These are phyloP conservation scores for Kwoniella bestiolae DNA, from an alignment of 768 basidiomycete species.

Conservation along the genomic window DNA sequence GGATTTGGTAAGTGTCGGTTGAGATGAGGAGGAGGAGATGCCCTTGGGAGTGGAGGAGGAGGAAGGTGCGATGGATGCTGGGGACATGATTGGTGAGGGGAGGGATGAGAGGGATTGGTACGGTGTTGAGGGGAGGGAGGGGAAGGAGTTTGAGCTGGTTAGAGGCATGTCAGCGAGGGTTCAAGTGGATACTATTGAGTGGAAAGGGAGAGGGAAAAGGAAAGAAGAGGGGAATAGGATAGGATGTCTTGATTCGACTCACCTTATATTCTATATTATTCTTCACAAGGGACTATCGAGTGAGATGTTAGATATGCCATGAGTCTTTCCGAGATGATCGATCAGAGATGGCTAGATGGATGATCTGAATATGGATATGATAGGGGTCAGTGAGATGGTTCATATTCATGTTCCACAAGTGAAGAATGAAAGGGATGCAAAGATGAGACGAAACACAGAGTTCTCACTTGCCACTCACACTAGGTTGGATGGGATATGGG, in stretches of 20 bases:
- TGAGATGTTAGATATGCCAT: too few species aligned
- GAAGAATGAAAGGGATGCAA: neutral
- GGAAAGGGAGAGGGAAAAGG: neutral
- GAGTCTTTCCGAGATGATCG: too few species aligned
- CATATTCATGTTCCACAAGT: neutral
- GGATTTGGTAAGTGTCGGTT: conserved; percentile 2
- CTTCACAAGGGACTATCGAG: too few species aligned
- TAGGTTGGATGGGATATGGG: neutral
- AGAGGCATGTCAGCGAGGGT: conserved; percentile 10
- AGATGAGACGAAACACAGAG: neutral
- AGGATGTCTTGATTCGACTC: too few species aligned
- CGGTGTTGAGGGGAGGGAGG: conserved; percentile 19
- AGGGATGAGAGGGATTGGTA: conserved; percentile 4
- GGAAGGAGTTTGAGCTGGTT: conserved; percentile 5
- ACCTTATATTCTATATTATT: too few species aligned
- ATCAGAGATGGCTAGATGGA: too few species aligned
- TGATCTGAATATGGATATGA: too few species aligned
- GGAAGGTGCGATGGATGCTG: conserved; percentile 13
- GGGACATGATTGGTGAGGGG: conserved; percentile 23
- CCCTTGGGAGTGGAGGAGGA: neutral
- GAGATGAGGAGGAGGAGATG: too few species aligned
- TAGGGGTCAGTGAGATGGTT: neutral
- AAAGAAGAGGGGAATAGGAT: neutral
- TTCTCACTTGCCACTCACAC: neutral
- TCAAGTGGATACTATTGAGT: neutral